Evolutionary conservation across 441 rosid species (phyloP).

Genomic region (Erysimum pusillum): DNA sequence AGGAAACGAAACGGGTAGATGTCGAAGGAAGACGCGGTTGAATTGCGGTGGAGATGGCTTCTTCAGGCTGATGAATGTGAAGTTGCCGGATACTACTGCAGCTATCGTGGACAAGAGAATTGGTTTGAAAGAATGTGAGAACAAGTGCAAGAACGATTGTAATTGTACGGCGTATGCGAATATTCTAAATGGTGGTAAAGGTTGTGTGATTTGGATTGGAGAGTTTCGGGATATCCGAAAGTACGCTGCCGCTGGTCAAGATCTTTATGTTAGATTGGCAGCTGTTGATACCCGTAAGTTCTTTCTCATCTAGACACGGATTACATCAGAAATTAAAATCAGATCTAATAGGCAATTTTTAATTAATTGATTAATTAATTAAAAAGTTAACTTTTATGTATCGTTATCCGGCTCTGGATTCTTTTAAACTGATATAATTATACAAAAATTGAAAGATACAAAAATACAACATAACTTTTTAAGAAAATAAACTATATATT

Average conservation of each 20-base stretch:
- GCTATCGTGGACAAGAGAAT: conserved; percentile 52
- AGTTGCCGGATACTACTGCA: conserved; percentile 58
- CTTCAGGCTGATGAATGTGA: conserved; percentile 53
- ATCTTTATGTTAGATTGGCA: conserved; percentile 60
- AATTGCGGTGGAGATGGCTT: conserved; percentile 59
- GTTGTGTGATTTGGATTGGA: conserved; percentile 74
- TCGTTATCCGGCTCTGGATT: no score
- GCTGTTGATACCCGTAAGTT: conserved; percentile 60
- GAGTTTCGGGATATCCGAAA: conserved; percentile 61
- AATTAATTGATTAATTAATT: no score
- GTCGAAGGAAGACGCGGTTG: conserved; percentile 56
- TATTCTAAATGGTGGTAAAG: conserved; percentile 54
- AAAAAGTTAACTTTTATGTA: no score
- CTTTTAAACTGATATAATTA: no score
- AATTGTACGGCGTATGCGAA: conserved; percentile 68
- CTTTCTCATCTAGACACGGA: not conserved
- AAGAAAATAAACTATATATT: no score
- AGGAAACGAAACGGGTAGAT: conserved; percentile 64
- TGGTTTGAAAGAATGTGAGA: conserved; percentile 58
- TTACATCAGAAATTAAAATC: no score
- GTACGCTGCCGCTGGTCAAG: conserved; percentile 55
- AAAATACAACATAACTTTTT: no score
- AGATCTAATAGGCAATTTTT: no score
- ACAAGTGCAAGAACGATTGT: conserved; percentile 59
- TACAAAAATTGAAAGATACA: no score